Evolutionary conservation across 371 early-diverging fungal species (phyloP), one percentile per base, ranked within the genome.

Genomic region (Mortierella sp.): DNA sequence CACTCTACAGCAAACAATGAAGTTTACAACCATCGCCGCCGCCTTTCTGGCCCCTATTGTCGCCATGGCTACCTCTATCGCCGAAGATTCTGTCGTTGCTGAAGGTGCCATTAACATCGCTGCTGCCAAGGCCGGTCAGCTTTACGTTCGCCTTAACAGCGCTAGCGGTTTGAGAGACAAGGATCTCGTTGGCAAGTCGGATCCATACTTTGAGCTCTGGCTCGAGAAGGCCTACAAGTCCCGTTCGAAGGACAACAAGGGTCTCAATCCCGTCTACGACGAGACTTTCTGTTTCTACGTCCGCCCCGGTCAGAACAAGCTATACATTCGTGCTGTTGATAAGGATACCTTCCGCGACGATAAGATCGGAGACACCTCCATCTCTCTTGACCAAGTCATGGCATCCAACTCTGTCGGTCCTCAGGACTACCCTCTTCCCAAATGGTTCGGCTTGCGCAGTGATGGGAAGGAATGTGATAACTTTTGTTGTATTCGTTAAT

Each of bases 311-410:
- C 72, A 77, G 70, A 54, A 88, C 60, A 87, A 83, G 70, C 76
- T 89, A 24, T 80, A 90, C 70, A 16, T 90, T 28, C 84, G 87
- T 75, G 90, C 88, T 11, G 75, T 79, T 55, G 90, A 90, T 58
- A 83, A 88, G 72, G 90, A 90, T 65, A 74, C 55, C 3, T 60
- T 88, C 76, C 84, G 87, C 24, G 70, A 80, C n/a, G 90, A 89
- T 58, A 79, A 83, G 79, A 87, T 89, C 75, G 90, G 90, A 38
- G 88, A 90, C 42, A 81, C 82, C 44, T 81, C 80, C 34, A 63
- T 85, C 31, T 79, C 87, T 14, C 81, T 90, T 38, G 70, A 44
- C n/a, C 19, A 73, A 11, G 85, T 72, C 24, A 80, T 84, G 76
- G 63, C 72, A 28, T 81, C 88, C 34, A 58, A 80, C 0, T 45